Base-by-base conservation (phyloP, 148 eudicot genomes). In the Camellia lanceoleosa region DNA sequence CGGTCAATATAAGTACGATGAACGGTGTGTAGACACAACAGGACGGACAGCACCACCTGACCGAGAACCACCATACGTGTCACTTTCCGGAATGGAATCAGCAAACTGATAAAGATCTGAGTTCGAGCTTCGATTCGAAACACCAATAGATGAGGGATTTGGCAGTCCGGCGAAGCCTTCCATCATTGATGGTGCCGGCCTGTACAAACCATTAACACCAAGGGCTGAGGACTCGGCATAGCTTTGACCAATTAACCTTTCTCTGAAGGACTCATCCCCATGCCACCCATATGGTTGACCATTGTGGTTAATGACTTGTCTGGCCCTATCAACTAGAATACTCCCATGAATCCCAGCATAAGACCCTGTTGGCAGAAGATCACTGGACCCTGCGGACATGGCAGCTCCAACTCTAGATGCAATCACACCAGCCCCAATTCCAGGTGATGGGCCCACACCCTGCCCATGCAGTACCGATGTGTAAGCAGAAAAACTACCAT, bases 71-170 rank as follows among this genome's bases (percentile, higher is more conserved):
- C 71, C 56, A 20, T 44, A 62, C 16, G 78, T 55, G 60, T 80
- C 88, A 52, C 83, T 81, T 60, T 83, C 83, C 13, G 55, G 46
- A 52, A 86, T 78, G 71, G 79, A 46, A 82, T 89, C 92, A 18
- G 89, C 90, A 78, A 89, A 89, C 67, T 76, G 80, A 71, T 89
- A 89, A 14, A 86, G 90, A 85, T 87, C 88, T 4, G 88, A 83
- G 62, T 70, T 51, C 23, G 88, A 56, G 54, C 60, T 59, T 19
- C 83, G 83, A 71, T 69, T 78, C 2, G 83, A 75, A 79, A 9
- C 74, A 59, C 80, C 86, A 16, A 62, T 41, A 9, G 78, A 70
- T 18, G 69, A 46, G 9, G 81, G 66, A 68, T 76, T 75, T 41
- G 81, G 77, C 64, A 80, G 59, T 44, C 87, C 85, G 0, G 81